phyloP scores from a whole-genome alignment of 495 filamentous ascomycete genomes.

The Parachaetomium inaequale region DNA sequence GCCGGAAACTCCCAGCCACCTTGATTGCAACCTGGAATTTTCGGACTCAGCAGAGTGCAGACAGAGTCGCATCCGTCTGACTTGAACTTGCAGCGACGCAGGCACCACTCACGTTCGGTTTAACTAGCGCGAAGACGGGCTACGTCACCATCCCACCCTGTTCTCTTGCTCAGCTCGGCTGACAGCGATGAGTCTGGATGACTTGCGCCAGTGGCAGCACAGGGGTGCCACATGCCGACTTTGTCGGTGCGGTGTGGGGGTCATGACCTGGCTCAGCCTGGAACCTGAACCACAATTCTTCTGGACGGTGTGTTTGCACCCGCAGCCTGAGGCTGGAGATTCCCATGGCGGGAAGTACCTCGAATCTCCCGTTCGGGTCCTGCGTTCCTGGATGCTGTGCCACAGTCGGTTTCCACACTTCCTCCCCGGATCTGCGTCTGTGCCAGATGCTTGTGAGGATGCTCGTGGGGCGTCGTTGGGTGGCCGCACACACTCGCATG shows the following conservation, averaged over 20 bases:
- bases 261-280: neutral
- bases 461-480: too few species aligned
- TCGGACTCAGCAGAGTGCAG: neutral
- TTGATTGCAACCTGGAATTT: neutral
- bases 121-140: neutral
- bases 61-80: neutral
- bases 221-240: too few species aligned
- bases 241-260: neutral
- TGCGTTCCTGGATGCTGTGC: neutral
- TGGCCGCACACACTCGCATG: too few species aligned
- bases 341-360: neutral
- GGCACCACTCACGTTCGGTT: too few species aligned
- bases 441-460: neutral
- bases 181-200: neutral
- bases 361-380: neutral
- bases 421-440: neutral
- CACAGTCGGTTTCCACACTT: neutral
- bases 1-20: neutral
- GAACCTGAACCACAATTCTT: too few species aligned
- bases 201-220: neutral
- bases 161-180: neutral
- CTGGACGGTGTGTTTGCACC: neutral
- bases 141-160: constrained; percentile 1
- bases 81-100: neutral
- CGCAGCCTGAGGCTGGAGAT: neutral